A percentile compares a stretch with the other conserved stretches of the same genome.
phyloP scores from a whole-genome alignment of 2,329 filamentous ascomycete genomes.

The Fusarium sp. region DNA sequence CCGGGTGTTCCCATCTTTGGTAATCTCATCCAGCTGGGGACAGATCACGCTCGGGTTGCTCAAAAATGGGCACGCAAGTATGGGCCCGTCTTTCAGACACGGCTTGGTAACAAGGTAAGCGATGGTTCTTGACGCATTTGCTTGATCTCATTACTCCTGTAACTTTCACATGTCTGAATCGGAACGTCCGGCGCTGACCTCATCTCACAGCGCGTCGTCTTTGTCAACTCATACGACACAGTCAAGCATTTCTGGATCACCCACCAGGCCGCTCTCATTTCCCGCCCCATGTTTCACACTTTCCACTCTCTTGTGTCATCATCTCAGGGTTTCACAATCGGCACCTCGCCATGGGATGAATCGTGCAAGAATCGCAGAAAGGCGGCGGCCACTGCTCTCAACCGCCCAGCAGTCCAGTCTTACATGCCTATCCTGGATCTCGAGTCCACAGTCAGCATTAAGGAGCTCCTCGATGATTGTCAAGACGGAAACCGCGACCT shows the following conservation, averaged over 20 bases:
- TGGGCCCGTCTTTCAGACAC: conserved; percentile 76
- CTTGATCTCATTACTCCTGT: too few species aligned
- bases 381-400: conserved; percentile 84
- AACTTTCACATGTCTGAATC: too few species aligned
- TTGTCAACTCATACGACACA: conserved; percentile 83
- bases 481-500: conserved; percentile 74
- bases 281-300: conserved; percentile 83
- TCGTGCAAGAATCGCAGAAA: conserved; percentile 84
- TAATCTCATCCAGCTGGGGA: conserved; percentile 73
- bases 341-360: conserved; percentile 88
- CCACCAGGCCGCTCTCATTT: conserved; percentile 84
- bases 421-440: conserved; percentile 89
- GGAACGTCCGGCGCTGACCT: background rate
- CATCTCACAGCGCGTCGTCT: conserved; percentile 73
- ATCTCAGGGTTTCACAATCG: conserved; percentile 86
- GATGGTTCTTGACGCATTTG: too few species aligned
- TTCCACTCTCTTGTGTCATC: conserved; percentile 85
- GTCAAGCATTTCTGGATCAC: conserved; percentile 84
- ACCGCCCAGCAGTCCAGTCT: conserved; percentile 81
- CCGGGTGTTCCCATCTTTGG: conserved; percentile 76
- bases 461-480: conserved; percentile 78
- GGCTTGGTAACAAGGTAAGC: conserved; percentile 78
- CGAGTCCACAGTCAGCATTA: conserved; percentile 80
- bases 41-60: conserved; percentile 69
- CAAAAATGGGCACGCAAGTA: conserved; percentile 73